phyloP scores from a whole-genome alignment of 1,139 yeast genomes.

The Saccharomyces hybrid region DNA sequence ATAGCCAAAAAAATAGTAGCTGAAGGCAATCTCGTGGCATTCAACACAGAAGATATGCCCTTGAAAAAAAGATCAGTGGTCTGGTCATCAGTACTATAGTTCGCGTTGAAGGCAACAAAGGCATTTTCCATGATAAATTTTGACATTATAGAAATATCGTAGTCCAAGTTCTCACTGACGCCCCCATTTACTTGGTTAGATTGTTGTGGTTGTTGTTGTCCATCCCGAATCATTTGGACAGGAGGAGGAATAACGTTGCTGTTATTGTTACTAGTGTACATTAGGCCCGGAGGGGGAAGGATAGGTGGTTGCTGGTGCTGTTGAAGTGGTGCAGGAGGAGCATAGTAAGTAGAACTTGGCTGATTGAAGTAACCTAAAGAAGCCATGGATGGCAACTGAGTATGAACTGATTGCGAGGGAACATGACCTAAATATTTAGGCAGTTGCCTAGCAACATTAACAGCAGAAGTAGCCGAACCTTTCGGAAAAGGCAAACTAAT shows the following conservation, averaged over 20 bases:
- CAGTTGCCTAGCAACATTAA: not conserved
- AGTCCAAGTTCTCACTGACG: slow-evolving; percentile 68
- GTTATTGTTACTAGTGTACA: slow-evolving; percentile 1
- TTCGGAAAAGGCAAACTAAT: not conserved
- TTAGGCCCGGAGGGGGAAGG: slow-evolving; percentile 9
- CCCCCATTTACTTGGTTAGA: slow-evolving; percentile 51
- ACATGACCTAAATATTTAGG: slow-evolving; percentile 1
- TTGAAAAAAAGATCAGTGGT: slow-evolving; percentile 52
- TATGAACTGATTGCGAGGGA: not conserved
- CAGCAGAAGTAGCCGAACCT: not conserved
- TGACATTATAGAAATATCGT: slow-evolving; percentile 70
- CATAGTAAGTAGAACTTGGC: not conserved
- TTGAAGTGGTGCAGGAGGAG: slow-evolving; percentile 3
- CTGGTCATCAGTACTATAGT: slow-evolving; percentile 8
- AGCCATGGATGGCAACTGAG: slow-evolving; percentile 1
- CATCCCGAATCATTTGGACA: slow-evolving; percentile 1
- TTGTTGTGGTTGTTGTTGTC: slow-evolving; percentile 10
- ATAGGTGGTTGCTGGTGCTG: slow-evolving; percentile 2
- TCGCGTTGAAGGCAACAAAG: slow-evolving; percentile 45
- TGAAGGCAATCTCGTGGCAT: slow-evolving; percentile 85
- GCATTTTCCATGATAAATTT: slow-evolving; percentile 48
- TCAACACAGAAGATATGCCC: slow-evolving; percentile 59
- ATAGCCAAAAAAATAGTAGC: slow-evolving; percentile 72
- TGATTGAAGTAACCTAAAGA: not conserved
- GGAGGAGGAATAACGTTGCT: not conserved